phyloP scores from a whole-genome alignment of 2,329 filamentous ascomycete species.

The Fusarium coicis region DNA sequence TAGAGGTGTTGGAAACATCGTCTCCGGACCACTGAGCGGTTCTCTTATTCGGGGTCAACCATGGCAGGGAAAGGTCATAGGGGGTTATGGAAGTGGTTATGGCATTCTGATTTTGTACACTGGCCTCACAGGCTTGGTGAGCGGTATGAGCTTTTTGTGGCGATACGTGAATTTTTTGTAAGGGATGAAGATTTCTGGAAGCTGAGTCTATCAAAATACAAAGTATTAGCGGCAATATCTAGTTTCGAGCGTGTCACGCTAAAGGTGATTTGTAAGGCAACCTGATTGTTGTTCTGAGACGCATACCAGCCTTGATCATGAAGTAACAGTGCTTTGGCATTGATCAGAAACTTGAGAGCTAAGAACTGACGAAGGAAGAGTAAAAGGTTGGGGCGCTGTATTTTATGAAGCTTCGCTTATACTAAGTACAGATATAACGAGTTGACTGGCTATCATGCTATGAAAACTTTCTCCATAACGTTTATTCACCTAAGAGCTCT shows the following conservation, averaged over 20 bases:
- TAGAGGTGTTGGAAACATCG: constrained; percentile 67
- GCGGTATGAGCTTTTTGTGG: constrained; percentile 32
- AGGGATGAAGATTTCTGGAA: not conserved
- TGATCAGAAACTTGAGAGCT: not conserved
- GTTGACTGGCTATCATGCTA: not conserved
- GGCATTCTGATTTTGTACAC: constrained; percentile 67
- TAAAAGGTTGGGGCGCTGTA: not conserved
- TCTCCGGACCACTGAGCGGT: constrained; percentile 64
- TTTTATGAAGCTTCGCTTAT: not conserved
- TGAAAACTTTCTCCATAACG: not conserved
- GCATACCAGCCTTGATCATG: not conserved
- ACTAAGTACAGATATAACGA: not conserved
- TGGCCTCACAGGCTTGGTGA: constrained; percentile 46
- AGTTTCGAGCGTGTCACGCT: not conserved
- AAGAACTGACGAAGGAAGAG: not conserved
- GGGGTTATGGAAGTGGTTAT: constrained; percentile 63
- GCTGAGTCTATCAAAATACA: not conserved
- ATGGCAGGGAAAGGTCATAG: constrained; percentile 52
- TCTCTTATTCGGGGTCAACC: constrained; percentile 56
- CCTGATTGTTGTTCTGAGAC: not conserved
- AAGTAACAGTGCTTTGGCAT: not conserved
- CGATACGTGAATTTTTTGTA: constrained; percentile 24
- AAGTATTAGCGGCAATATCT: not conserved
- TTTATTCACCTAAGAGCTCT: not conserved
- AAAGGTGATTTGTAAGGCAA: not conserved